Evolutionary conservation across 306 rosid genomes (phyloP).

Genomic region (Pyrus pyrifolia): DNA sequence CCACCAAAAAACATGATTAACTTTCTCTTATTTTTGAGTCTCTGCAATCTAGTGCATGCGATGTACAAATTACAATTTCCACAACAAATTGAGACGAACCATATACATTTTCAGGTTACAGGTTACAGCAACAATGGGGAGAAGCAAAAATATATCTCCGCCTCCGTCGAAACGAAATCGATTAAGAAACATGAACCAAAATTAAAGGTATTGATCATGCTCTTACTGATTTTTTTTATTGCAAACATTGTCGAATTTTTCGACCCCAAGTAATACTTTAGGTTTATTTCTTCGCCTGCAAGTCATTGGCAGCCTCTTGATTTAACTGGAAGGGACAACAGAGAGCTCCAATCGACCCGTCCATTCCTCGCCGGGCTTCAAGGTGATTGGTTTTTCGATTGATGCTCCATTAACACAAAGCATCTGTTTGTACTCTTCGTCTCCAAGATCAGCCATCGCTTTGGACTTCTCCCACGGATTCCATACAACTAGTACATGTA

Average conservation of each 20-base stretch:
- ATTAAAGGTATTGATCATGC: slow-evolving; percentile 1
- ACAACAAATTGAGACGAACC: neutral
- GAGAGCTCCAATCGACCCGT: slow-evolving; percentile 74
- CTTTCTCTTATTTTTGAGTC: neutral
- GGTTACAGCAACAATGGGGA: slow-evolving; percentile 1
- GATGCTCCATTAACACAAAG: slow-evolving; percentile 83
- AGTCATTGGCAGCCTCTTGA: neutral
- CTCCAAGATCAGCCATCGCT: slow-evolving; percentile 61
- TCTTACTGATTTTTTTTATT: slow-evolving; percentile 1
- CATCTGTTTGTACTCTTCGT: slow-evolving; percentile 86
- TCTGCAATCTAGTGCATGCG: neutral
- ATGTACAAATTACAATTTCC: neutral
- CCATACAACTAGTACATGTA: slow-evolving; percentile 65
- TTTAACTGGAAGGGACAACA: slow-evolving; percentile 46
- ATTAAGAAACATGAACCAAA: slow-evolving; percentile 1
- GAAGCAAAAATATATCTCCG: slow-evolving; percentile 23
- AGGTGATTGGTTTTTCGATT: slow-evolving; percentile 58
- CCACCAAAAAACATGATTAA: neutral
- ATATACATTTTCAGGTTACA: neutral
- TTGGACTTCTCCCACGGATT: slow-evolving; percentile 86
- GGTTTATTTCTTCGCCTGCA: neutral
- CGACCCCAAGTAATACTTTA: neutral
- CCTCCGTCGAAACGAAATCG: neutral
- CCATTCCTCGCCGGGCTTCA: slow-evolving; percentile 90
- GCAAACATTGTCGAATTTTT: neutral